These are phyloP conservation scores for Ophiostoma australiae DNA, from an alignment of 2,329 filamentous ascomycete species.

Conservation along the genomic window DNA sequence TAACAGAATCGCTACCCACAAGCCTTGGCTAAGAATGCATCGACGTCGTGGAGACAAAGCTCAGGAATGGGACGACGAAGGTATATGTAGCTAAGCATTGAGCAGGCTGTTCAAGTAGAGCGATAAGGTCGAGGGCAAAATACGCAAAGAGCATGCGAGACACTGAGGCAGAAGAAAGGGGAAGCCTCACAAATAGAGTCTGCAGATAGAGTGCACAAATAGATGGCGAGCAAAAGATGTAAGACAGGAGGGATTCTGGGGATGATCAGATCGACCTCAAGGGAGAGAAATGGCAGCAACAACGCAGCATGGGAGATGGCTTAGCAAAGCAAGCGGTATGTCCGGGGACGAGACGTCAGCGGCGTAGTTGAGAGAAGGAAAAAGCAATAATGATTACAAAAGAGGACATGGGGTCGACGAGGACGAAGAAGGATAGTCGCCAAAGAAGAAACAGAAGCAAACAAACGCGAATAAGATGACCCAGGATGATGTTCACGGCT, in stretches of 20 bases:
- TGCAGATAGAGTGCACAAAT: background rate
- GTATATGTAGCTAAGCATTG: background rate
- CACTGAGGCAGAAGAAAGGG: background rate
- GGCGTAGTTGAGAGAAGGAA: background rate
- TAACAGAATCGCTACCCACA: background rate
- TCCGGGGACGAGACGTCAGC: background rate
- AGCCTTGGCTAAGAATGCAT: background rate
- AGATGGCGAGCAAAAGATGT: background rate
- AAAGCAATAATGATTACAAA: background rate
- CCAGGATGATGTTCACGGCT: background rate
- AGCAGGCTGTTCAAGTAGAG: background rate
- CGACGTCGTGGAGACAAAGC: background rate
- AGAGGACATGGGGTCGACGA: background rate
- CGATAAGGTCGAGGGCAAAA: background rate
- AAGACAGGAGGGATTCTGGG: slow-evolving; percentile 6
- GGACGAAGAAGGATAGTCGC: too few species aligned
- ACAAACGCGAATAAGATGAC: slow-evolving; percentile 1
- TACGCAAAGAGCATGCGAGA: background rate
- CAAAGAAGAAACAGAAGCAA: too few species aligned
- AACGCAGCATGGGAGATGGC: background rate
- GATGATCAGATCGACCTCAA: slow-evolving; percentile 6
- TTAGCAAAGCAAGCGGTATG: background rate
- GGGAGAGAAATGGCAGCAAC: slow-evolving; percentile 9
- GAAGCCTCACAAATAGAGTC: background rate
- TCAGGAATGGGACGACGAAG: background rate